Percentiles rank a stretch among this genome's conserved stretches.
phyloP scores from a whole-genome alignment of 2,329 filamentous ascomycete genomes.

The Venturia carpophila region DNA sequence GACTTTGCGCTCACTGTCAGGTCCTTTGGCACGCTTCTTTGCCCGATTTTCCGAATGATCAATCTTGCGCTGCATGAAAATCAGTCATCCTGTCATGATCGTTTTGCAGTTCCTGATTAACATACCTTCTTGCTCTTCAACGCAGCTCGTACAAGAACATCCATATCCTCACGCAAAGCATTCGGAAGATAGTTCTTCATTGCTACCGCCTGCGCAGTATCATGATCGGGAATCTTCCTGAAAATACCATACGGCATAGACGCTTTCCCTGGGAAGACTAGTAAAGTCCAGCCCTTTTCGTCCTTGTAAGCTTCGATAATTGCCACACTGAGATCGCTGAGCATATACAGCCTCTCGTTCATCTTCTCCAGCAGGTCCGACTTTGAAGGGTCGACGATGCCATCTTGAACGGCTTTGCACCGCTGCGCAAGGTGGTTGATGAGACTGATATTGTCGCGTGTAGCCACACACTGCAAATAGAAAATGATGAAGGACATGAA shows the following conservation, averaged over 20 bases:
- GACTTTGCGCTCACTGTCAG: constrained; percentile 29
- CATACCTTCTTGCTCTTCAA: constrained; percentile 18
- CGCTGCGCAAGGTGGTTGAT: constrained; percentile 90
- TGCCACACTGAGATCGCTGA: constrained; percentile 79
- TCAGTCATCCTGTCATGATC: neutral
- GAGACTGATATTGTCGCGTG: constrained; percentile 76
- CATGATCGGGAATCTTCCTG: constrained; percentile 63
- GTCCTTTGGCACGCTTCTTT: constrained; percentile 29
- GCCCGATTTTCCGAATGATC: constrained; percentile 25
- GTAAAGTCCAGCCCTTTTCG: constrained; percentile 74
- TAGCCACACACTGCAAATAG: constrained; percentile 75
- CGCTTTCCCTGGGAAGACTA: constrained; percentile 73
- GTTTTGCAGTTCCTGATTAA: neutral
- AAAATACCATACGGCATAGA: constrained; percentile 70
- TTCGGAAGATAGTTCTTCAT: constrained; percentile 78
- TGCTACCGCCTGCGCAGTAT: constrained; percentile 74
- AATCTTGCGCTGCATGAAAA: constrained; percentile 21
- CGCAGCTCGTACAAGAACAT: constrained; percentile 59
- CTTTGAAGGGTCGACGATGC: constrained; percentile 48
- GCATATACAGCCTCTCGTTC: constrained; percentile 70
- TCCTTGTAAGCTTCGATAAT: constrained; percentile 82
- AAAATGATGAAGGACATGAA: constrained; percentile 85
- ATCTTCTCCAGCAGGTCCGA: constrained; percentile 6
- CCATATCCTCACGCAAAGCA: constrained; percentile 61
- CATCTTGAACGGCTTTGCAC: constrained; percentile 83